Evolutionary conservation across 2,329 filamentous ascomycete genomes (phyloP), one percentile per base, ranked within the genome.

Genomic region (Hypomyces rosellus): DNA sequence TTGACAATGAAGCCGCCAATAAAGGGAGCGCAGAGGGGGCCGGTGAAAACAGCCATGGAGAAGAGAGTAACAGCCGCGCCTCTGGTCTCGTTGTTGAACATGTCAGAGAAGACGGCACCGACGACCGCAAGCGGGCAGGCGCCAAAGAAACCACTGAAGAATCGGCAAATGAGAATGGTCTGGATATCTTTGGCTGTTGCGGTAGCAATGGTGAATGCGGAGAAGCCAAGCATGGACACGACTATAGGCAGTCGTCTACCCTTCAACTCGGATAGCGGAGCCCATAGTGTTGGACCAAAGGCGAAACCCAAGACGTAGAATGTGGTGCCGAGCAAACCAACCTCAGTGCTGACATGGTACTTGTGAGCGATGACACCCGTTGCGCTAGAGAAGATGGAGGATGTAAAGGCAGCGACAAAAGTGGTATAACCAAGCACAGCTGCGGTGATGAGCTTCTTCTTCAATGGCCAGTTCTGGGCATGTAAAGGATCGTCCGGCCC

Each of bases 381-480:
- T 5, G 85, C 84, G 20, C 82, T 71, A 1, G 85, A 88, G 70
- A 88, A 90, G 61, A 90, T 82, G 66, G 80, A 85, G n/a, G 82
- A 85, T 0, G 84, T 81, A 61, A 91, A 91, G 4, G 86, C 79
- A 0, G 85, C 73, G 2, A 80, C 80, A 59, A 90, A 73, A 15
- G 87, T 89, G 13, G 85, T 88, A 61, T 83, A 90, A 14, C 83
- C 86, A 39, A 91, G 72, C 59, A 89, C 84, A 38, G 76, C 75
- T 16, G 82, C 80, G 0, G 84, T 88, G 4, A 79, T 59, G 37
- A 89, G 45, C 82, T 95, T 96, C 73, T 88, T 91, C 63, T 72
- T 80, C 48, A 87, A 62, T 0, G 86, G 77, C 90, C 90, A 96
- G 65, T 96, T 96, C 70, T 92, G 87, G 1, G 89, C 86, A 67